A percentile compares a stretch with the other conserved stretches of the same genome.
Evolutionary conservation across 1,284 basidiomycete species (phyloP).

Genomic region (Puccinia horiana): DNA sequence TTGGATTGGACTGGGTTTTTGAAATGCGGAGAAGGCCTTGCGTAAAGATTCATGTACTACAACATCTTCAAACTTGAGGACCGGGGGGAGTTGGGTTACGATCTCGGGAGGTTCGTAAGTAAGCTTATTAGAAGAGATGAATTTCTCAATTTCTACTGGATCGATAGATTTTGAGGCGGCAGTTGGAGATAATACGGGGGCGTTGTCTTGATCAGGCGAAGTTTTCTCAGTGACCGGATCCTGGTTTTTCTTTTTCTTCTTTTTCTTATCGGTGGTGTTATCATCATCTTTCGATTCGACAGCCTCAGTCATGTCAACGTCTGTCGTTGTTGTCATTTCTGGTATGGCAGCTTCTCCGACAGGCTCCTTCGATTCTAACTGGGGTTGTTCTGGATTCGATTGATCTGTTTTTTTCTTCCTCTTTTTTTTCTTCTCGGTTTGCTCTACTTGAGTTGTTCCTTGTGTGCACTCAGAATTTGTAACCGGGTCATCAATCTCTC

Average conservation of each 20-base stretch:
- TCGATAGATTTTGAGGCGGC: neutral
- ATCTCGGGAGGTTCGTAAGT: conserved; percentile 66
- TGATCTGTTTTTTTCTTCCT: neutral
- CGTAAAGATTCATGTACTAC: conserved; percentile 68
- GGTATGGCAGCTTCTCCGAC: neutral
- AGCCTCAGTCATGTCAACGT: neutral
- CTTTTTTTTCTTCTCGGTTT: conserved; percentile 22
- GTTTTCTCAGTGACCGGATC: neutral
- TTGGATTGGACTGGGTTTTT: conserved; percentile 91
- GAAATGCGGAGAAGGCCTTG: conserved; percentile 71
- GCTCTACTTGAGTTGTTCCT: neutral
- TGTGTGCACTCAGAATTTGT: neutral
- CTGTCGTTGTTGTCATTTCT: neutral
- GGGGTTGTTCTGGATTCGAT: neutral
- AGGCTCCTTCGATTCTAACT: neutral
- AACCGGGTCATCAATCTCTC: neutral
- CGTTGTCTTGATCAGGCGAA: too few species aligned
- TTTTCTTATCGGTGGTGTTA: conserved; percentile 2
- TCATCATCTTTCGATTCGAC: neutral
- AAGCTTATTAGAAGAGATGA: conserved; percentile 72
- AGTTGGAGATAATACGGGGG: neutral
- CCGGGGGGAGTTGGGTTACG: conserved; percentile 66
- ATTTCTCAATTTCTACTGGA: conserved; percentile 64
- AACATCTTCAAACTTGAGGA: conserved; percentile 73
- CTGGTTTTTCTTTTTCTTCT: neutral